Percentiles rank a stretch among this genome's conserved stretches.
These are phyloP conservation scores for Fraxinus floribunda DNA, from an alignment of 305 asterid genomes.

Conservation along the genomic window DNA sequence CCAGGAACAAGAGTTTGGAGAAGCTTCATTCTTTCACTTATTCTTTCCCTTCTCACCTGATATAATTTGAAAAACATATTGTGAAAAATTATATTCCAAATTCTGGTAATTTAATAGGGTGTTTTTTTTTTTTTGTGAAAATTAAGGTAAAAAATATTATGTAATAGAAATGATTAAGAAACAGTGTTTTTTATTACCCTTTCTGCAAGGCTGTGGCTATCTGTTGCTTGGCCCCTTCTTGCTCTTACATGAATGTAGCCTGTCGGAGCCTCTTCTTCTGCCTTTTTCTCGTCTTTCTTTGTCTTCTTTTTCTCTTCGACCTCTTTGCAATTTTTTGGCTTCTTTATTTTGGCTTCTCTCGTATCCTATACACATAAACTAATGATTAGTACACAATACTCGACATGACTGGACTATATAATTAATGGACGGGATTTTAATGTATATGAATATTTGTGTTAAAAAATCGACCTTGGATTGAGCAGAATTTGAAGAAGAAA, in stretches of 20 bases:
- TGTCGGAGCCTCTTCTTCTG: slow-evolving; percentile 30
- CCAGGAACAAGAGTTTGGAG: slow-evolving; percentile 87
- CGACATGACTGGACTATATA: background rate
- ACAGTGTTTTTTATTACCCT: slow-evolving; percentile 32
- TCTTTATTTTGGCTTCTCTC: slow-evolving; percentile 24
- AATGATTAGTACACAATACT: background rate
- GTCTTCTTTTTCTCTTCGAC: slow-evolving; percentile 24
- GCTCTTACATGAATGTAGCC: slow-evolving; percentile 88
- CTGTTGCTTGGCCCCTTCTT: slow-evolving; percentile 92
- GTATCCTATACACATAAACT: slow-evolving; percentile 2
- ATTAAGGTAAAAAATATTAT: background rate
- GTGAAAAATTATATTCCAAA: background rate
- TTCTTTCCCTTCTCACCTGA: slow-evolving; percentile 83
- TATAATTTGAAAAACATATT: background rate
- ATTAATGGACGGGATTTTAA: background rate
- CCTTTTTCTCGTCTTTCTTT: slow-evolving; percentile 17
- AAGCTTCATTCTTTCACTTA: slow-evolving; percentile 77
- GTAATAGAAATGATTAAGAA: background rate
- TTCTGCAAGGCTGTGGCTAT: slow-evolving; percentile 71
- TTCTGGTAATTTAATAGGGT: background rate
- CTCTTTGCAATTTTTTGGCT: slow-evolving; percentile 29
- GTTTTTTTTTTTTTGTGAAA: background rate
- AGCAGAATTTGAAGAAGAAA: slow-evolving; percentile 41
- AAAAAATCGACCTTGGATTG: slow-evolving; percentile 43
- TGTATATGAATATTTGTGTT: background rate